phyloP scores from a whole-genome alignment of 345 rosid species.

The Hibiscus syriacus region DNA sequence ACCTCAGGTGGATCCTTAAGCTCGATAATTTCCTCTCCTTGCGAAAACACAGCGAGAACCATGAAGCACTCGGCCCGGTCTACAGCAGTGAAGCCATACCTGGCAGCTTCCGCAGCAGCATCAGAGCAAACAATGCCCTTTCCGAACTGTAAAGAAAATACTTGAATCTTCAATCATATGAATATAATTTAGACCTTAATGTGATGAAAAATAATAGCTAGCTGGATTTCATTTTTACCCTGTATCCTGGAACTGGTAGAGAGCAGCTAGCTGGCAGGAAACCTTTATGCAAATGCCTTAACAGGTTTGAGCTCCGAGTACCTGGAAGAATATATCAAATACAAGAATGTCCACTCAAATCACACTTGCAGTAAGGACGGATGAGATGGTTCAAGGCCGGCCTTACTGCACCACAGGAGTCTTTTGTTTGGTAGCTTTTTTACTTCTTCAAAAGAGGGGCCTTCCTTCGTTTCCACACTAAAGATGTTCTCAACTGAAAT shows the following conservation, averaged over 20 bases:
- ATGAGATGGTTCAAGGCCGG: background rate
- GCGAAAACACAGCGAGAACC: conserved; percentile 52
- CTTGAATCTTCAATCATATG: background rate
- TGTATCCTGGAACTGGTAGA: conserved; percentile 69
- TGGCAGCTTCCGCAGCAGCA: conserved; percentile 82
- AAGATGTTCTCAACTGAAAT: conserved; percentile 56
- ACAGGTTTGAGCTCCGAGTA: conserved; percentile 5
- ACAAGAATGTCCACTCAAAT: background rate
- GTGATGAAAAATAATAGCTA: background rate
- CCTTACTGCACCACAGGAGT: conserved; percentile 75
- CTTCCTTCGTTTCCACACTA: conserved; percentile 40
- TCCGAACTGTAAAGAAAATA: conserved; percentile 46
- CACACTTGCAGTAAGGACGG: background rate
- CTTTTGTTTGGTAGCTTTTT: conserved; percentile 56
- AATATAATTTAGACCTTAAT: background rate
- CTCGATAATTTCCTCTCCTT: conserved; percentile 44
- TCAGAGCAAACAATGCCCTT: conserved; percentile 76
- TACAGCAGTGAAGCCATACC: conserved; percentile 60
- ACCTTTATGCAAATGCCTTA: conserved; percentile 54
- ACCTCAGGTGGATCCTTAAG: conserved; percentile 49
- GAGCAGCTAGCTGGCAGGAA: conserved; percentile 64
- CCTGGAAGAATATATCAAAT: conserved; percentile 1
- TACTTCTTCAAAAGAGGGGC: conserved; percentile 64
- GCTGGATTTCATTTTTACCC: conserved; percentile 27
- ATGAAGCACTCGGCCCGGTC: conserved; percentile 78